A percentile compares a stretch with the other conserved stretches of the same genome.
These are phyloP conservation scores for Houttuynia cordata DNA, from an alignment of 164 flowering plant genomes.

Conservation along the genomic window DNA sequence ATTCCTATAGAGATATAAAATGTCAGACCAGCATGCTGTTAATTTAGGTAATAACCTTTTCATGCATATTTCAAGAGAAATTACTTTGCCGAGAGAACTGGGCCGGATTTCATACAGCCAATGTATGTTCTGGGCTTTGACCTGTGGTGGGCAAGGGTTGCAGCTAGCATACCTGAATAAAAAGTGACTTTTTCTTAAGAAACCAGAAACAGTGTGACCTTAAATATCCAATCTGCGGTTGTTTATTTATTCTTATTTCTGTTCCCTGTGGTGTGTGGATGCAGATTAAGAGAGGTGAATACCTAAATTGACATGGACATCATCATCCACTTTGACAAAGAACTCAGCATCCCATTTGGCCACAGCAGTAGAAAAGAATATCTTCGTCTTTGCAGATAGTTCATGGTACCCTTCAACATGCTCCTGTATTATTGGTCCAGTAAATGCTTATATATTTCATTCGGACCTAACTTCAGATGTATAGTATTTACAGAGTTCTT, in stretches of 20 bases:
- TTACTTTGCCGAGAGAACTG: conserved; percentile 83
- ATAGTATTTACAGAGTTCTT: background rate
- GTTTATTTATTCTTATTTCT: background rate
- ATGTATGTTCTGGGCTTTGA: conserved; percentile 82
- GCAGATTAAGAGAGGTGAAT: background rate
- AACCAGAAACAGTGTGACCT: background rate
- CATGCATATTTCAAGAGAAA: conserved; percentile 1
- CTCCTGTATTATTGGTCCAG: conserved; percentile 27
- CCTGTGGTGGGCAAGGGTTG: conserved; percentile 72
- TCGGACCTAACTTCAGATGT: background rate
- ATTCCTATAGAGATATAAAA: conserved; percentile 26
- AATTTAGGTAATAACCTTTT: conserved; percentile 1
- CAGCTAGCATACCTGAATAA: conserved; percentile 61
- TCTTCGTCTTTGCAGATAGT: conserved; percentile 89
- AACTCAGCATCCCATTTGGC: conserved; percentile 94
- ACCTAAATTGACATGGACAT: conserved; percentile 96
- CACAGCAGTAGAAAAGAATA: conserved; percentile 78
- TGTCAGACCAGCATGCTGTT: conserved; percentile 4
- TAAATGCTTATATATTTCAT: background rate
- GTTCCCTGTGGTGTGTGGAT: background rate
- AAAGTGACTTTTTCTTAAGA: too few species aligned
- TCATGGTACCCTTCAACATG: conserved; percentile 96
- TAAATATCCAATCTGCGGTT: background rate
- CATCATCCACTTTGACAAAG: conserved; percentile 93
- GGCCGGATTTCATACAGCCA: conserved; percentile 98